phyloP scores from a whole-genome alignment of 2,329 filamentous ascomycete genomes.

The Scleromitrula shiraiana region DNA sequence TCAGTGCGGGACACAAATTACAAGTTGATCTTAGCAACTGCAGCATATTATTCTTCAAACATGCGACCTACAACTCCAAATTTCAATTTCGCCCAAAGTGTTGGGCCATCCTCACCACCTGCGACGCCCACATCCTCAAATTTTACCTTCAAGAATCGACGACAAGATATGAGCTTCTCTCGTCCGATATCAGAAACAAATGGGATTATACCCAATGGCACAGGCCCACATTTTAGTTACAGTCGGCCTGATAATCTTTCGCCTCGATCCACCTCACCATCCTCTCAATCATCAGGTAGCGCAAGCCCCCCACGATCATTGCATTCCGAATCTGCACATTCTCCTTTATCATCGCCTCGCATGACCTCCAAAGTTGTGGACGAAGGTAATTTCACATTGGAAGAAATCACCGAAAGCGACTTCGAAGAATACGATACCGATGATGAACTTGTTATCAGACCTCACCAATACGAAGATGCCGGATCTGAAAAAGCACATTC shows the following conservation, averaged over 20 bases:
- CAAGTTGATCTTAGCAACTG: neutral
- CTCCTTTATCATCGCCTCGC: conserved; percentile 11
- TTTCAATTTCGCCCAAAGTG: conserved; percentile 30
- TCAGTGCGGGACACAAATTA: neutral
- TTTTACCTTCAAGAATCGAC: conserved; percentile 26
- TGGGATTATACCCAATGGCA: conserved; percentile 35
- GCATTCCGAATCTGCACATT: conserved; percentile 17
- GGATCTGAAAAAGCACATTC: conserved; percentile 23
- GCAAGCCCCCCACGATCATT: conserved; percentile 24
- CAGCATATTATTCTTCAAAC: conserved; percentile 17
- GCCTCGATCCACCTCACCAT: conserved; percentile 31
- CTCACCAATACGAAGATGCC: conserved; percentile 29
- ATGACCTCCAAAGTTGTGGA: conserved; percentile 11
- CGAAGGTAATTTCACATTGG: conserved; percentile 27
- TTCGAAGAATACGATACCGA: conserved; percentile 24
- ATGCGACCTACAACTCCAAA: conserved; percentile 38
- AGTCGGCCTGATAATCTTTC: conserved; percentile 32
- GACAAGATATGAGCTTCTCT: conserved; percentile 22
- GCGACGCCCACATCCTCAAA: conserved; percentile 36
- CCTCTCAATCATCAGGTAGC: conserved; percentile 18
- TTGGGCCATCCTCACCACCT: conserved; percentile 40
- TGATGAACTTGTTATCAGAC: conserved; percentile 25
- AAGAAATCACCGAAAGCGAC: conserved; percentile 26
- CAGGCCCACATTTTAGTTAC: conserved; percentile 30
- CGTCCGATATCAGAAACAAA: conserved; percentile 27